phyloP scores from a whole-genome alignment of 192 early-diverging fungal genomes.

The Haplosporangium gracile region DNA sequence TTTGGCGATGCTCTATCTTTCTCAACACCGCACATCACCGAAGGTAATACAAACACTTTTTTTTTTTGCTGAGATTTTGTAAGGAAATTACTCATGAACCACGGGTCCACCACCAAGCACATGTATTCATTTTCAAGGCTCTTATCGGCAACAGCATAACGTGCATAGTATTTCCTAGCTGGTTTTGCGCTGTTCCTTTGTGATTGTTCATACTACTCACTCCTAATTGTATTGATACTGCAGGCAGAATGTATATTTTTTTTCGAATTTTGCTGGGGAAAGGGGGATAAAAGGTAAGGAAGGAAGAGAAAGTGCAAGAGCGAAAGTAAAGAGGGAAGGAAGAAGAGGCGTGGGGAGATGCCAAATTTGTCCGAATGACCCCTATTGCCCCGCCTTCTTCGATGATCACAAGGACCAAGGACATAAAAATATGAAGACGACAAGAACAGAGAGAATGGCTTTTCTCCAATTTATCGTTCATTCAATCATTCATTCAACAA shows the following conservation, averaged over 20 bases:
- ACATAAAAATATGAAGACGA: background rate
- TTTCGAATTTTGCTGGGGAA: background rate
- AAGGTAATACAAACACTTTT: background rate
- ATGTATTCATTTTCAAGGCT: background rate
- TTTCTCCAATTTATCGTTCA: background rate
- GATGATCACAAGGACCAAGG: background rate
- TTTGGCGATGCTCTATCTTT: background rate
- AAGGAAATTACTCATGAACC: background rate
- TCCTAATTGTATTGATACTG: background rate
- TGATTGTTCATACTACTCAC: background rate
- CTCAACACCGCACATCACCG: background rate
- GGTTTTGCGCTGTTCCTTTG: background rate
- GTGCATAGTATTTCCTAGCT: background rate
- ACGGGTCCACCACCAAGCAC: background rate
- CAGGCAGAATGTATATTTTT: background rate
- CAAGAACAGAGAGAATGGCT: background rate
- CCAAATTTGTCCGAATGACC: slow-evolving; percentile 6
- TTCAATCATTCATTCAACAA: slow-evolving; percentile 4
- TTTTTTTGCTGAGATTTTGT: too few relatives aligned
- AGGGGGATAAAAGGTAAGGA: background rate
- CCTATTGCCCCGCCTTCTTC: slow-evolving; percentile 2
- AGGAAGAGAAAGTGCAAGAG: slow-evolving; percentile 19
- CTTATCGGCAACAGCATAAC: background rate
- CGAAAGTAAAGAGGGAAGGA: slow-evolving; percentile 1
- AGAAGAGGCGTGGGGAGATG: background rate